A percentile compares a stretch with the other conserved stretches of the same genome.
These are phyloP conservation scores for Misopates orontium DNA, from an alignment of 257 asterid species.

Conservation along the genomic window DNA sequence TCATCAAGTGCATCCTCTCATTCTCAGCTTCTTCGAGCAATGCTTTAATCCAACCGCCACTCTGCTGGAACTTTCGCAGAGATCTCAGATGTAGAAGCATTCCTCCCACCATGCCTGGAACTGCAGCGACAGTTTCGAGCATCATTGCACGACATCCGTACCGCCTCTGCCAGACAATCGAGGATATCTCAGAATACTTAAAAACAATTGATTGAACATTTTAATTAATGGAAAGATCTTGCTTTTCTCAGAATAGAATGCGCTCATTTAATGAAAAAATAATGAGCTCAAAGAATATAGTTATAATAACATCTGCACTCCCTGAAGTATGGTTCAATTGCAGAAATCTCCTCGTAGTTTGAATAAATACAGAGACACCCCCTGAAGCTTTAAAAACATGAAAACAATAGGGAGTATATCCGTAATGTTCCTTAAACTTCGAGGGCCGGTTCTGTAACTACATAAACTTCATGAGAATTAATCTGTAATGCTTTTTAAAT, in stretches of 20 bases:
- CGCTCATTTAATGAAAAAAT: neutral
- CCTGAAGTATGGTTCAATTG: too few species aligned
- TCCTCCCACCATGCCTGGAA: constrained; percentile 97
- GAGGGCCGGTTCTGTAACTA: too few species aligned
- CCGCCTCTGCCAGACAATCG: constrained; percentile 55
- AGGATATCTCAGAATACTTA: constrained; percentile 6
- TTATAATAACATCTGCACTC: too few species aligned
- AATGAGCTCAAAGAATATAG: too few species aligned
- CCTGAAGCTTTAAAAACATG: too few species aligned
- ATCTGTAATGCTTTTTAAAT: too few species aligned
- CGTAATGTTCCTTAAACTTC: too few species aligned
- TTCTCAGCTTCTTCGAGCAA: constrained; percentile 96
- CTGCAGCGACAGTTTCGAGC: constrained; percentile 98
- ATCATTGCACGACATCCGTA: constrained; percentile 96
- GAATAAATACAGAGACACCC: too few species aligned
- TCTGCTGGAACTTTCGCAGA: constrained; percentile 78
- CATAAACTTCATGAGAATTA: too few species aligned
- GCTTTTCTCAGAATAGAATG: neutral
- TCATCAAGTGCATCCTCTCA: constrained; percentile 97
- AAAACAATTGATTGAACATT: neutral
- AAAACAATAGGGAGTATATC: too few species aligned
- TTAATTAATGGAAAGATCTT: neutral
- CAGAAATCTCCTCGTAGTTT: too few species aligned
- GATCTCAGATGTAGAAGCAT: constrained; percentile 83
- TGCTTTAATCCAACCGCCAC: constrained; percentile 98